phyloP scores from a whole-genome alignment of 257 asterid genomes.

The Jasminum sambac region DNA sequence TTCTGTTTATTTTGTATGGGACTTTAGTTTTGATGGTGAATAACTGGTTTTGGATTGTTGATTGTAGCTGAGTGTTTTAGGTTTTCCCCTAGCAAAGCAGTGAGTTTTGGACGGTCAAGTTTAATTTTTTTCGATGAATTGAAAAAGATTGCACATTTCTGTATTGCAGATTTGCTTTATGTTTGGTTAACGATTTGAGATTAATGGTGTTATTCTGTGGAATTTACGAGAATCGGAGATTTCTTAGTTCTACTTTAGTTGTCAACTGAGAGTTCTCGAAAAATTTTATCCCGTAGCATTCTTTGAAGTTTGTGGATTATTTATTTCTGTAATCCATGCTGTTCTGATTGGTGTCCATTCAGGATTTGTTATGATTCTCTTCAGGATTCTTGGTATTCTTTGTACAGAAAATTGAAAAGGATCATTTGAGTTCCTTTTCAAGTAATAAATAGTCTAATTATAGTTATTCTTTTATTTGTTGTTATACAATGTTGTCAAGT shows the following conservation, averaged over 20 bases:
- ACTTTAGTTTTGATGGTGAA: background rate
- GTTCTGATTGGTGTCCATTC: background rate
- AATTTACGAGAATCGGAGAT: background rate
- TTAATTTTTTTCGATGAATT: background rate
- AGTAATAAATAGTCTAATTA: background rate
- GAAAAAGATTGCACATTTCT: background rate
- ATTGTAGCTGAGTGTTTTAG: background rate
- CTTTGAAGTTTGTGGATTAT: background rate
- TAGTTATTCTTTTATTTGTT: background rate
- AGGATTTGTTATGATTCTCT: background rate
- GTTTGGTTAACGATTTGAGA: background rate
- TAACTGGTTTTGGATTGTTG: constrained; percentile 6
- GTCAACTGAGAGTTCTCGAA: background rate
- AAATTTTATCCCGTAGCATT: background rate
- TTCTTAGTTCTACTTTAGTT: background rate
- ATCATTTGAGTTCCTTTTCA: background rate
- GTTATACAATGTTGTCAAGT: background rate
- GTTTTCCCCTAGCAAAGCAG: background rate
- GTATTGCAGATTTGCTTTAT: background rate
- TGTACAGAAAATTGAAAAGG: background rate
- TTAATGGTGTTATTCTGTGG: constrained; percentile 12
- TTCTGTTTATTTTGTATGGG: background rate
- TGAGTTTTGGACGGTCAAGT: background rate
- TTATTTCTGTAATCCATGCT: background rate
- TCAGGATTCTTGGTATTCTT: background rate